These are phyloP conservation scores for Xylaria scruposa DNA, from an alignment of 495 filamentous ascomycete genomes.

Conservation along the genomic window DNA sequence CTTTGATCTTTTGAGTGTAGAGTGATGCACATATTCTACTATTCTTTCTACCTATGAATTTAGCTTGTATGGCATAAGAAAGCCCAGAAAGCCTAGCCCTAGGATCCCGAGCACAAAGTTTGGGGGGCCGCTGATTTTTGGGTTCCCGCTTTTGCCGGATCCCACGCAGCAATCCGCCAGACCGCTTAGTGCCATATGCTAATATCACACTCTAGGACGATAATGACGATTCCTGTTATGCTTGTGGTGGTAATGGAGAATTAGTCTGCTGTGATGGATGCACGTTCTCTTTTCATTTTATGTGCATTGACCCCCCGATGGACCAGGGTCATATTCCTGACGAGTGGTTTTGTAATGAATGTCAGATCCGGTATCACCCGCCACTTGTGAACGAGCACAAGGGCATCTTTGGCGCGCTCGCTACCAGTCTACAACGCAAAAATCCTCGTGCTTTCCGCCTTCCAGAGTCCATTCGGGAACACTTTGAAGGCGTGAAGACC, in stretches of 20 bases:
- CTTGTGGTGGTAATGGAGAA: slow-evolving; percentile 81
- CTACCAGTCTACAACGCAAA: slow-evolving; percentile 64
- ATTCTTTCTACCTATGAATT: not conserved
- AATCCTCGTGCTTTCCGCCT: slow-evolving; percentile 78
- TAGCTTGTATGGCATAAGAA: not conserved
- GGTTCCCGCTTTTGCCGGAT: slow-evolving; percentile 39
- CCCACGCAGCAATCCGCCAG: slow-evolving; percentile 24
- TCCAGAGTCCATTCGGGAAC: slow-evolving; percentile 69
- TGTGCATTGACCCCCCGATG: slow-evolving; percentile 81
- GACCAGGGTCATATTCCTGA: slow-evolving; percentile 68
- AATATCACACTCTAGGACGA: slow-evolving; percentile 61
- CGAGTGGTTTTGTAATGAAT: slow-evolving; percentile 85
- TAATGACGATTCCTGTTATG: slow-evolving; percentile 85
- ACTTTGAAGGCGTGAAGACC: slow-evolving; percentile 75
- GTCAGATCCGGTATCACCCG: slow-evolving; percentile 52
- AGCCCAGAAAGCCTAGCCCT: slow-evolving; percentile 33
- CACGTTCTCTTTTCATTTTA: slow-evolving; percentile 82
- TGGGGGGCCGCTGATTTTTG: slow-evolving; percentile 33
- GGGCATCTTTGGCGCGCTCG: slow-evolving; percentile 62
- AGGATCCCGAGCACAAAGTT: slow-evolving; percentile 28
- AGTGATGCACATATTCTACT: not conserved
- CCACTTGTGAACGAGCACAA: slow-evolving; percentile 47
- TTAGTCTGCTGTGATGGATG: slow-evolving; percentile 94
- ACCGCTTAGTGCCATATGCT: slow-evolving; percentile 27
- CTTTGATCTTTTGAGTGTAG: not conserved